Evolutionary conservation across 768 basidiomycete genomes (phyloP), one percentile per base, ranked within the genome.

Genomic region (Lactifluus subvellereus): DNA sequence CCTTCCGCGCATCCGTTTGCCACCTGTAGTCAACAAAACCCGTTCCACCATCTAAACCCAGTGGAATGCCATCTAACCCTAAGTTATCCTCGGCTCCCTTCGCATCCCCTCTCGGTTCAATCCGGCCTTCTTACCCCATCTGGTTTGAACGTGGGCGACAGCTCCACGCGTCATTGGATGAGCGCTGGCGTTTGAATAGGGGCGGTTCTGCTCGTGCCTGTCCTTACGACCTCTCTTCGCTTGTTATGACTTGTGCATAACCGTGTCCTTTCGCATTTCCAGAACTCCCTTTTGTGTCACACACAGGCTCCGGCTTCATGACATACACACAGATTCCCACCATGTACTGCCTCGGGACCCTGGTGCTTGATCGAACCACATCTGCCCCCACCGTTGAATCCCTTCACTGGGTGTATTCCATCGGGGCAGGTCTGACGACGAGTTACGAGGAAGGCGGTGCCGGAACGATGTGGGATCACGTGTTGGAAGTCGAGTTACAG

Each of bases 31-130:
- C 65, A 64, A 66, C 61, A 54, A 49, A 52, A 59, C 52, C 48
- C 57, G 59, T 66, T 59, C 62, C 62, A 64, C 58, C 30, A 5
- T 32, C 30, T 35, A 52, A 62, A 52, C 37, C 50, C 55, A 3
- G 62, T 63, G 65, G 65, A 51, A 55, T 66, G 65, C 43, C 56
- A 66, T 66, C 64, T 65, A 62, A 62, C 60, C 64, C 60, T 65
- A 65, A 62, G 60, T 65, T 33, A 27, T 53, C 37, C n/a, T 62
- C 49, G 64, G 60, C 35, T 51, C 22, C 59, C 35, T 65, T 43
- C 43, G 30, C 56, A 54, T 62, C 38, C 55, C 11, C 37, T 27
- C n/a, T 57, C 35, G 40, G 49, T 57, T 53, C 40, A 52, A 53
- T 40, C 20, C 33, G 53, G 61, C 16, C 22, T 20, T 14, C 47